Conservation (phyloP, 495 filamentous ascomycete species). For the Aspergillus egyptiacus region DNA sequence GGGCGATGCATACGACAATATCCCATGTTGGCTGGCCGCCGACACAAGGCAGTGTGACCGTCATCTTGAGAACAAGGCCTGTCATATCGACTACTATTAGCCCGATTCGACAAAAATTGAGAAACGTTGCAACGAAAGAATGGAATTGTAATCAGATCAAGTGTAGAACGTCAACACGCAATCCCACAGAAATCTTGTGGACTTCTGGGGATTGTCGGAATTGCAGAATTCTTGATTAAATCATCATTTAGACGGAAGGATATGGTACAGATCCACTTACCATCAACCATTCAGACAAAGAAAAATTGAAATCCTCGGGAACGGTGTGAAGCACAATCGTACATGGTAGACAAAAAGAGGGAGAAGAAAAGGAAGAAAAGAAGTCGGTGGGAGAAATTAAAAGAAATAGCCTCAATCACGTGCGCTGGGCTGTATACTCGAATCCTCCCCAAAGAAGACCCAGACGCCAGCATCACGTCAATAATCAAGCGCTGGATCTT, state of each 20-base stretch:
- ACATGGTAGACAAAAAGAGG: background rate
- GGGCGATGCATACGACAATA: background rate
- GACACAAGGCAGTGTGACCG: slow-evolving; percentile 1
- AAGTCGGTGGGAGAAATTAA: background rate
- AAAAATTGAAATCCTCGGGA: too few relatives aligned
- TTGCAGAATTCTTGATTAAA: slow-evolving; percentile 52
- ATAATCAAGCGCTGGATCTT: background rate
- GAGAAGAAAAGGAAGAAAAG: slow-evolving; percentile 2
- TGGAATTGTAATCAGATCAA: slow-evolving; percentile 44
- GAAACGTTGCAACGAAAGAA: background rate
- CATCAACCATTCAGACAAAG: too few relatives aligned
- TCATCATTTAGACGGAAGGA: slow-evolving; percentile 33
- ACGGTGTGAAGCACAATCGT: background rate
- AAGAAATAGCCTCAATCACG: slow-evolving; percentile 27
- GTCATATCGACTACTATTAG: slow-evolving; percentile 6
- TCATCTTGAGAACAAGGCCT: background rate
- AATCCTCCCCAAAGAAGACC: slow-evolving; percentile 9
- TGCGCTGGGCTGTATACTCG: slow-evolving; percentile 21
- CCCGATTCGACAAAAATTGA: slow-evolving; percentile 4
- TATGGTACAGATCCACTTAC: background rate
- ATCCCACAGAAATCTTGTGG: slow-evolving; percentile 31
- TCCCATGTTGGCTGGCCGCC: background rate
- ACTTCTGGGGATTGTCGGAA: slow-evolving; percentile 49
- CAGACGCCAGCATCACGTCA: slow-evolving; percentile 12
- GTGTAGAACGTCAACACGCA: slow-evolving; percentile 52